Evolutionary conservation across 2,329 filamentous ascomycete genomes (phyloP), one percentile per base, ranked within the genome.

Genomic region (Arthrobotrys conoides): DNA sequence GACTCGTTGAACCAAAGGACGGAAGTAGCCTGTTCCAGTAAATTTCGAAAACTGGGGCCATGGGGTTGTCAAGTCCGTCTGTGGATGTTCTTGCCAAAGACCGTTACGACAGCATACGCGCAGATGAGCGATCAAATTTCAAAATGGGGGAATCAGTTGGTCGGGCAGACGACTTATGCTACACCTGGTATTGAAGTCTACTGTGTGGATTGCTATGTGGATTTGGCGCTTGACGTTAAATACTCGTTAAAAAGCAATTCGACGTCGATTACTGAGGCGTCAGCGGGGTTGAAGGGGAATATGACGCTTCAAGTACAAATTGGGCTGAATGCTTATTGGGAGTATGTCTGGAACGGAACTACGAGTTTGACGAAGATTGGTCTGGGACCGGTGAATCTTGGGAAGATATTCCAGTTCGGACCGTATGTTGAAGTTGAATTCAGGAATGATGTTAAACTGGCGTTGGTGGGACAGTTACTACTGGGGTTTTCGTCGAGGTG

Each of bases 51-150:
- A n/a, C 9, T 61, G 2, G 57, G 57, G 10, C 57, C 57, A 16
- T 61, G 57, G 57, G 57, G 57, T 8, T 61, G 57, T 24, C 57
- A 61, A 27, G 33, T 61, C 38, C 57, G 57, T 41, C 33, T 61
- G n/a, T 61, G 38, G 33, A 38, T 61, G 33, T 61, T 44, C 33
- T 22, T 44, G 6, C 57, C 57, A 1, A 10, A 41, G 5, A 20
- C 33, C 16, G 33, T 61, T 18, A 20, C 33, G 8, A 38, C 57
- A 10, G 33, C 9, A 16, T 61, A 61, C 30, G 57, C 38, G 1
- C 33, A 38, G n/a, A 61, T 61, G 18, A 61, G 57, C n/a, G 57
- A 61, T 16, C 33, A 38, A 30, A 61, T 61, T 12, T 61, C 57
- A 0, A 61, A 61, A 18, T 38, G 33, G 33, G 57, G 57, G 5